A percentile compares a stretch with the other conserved stretches of the same genome.
Evolutionary conservation across 1,139 yeast genomes (phyloP).

Genomic region (Debaryomycetaceae sp.): DNA sequence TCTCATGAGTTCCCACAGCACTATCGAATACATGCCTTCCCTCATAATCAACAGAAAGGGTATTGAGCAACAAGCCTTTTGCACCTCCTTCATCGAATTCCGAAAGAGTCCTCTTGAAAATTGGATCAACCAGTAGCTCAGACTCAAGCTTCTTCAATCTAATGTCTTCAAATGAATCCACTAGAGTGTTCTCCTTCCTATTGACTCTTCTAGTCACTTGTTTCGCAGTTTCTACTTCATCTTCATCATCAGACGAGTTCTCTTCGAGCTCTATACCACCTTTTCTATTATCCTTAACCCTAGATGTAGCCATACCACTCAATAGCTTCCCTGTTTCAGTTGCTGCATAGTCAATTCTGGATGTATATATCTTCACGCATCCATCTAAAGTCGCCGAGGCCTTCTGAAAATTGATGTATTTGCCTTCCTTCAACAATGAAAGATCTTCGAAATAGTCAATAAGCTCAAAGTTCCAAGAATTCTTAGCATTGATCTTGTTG

Average conservation of each 20-base stretch:
- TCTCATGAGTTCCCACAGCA: constrained; percentile 19
- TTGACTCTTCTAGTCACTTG: constrained; percentile 36
- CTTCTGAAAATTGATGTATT: constrained; percentile 40
- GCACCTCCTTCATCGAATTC: constrained; percentile 98
- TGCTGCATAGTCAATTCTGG: constrained; percentile 86
- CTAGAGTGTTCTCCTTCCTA: constrained; percentile 43
- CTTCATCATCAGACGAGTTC: constrained; percentile 12
- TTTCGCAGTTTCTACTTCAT: constrained; percentile 14
- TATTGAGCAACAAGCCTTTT: constrained; percentile 72
- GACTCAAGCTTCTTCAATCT: constrained; percentile 69
- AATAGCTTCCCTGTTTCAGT: constrained; percentile 84
- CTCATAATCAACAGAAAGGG: constrained; percentile 53
- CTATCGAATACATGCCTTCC: constrained; percentile 67
- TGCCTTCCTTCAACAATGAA: constrained; percentile 45
- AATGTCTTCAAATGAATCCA: constrained; percentile 53
- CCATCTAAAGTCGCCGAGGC: constrained; percentile 40
- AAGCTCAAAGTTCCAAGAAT: constrained; percentile 73
- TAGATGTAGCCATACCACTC: constrained; percentile 55
- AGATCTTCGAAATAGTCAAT: constrained; percentile 73
- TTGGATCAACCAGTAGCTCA: constrained; percentile 79
- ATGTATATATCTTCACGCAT: constrained; percentile 39
- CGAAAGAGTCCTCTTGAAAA: constrained; percentile 82
- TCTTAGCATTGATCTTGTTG: constrained; percentile 66
- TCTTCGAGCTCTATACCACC: constrained; percentile 17
- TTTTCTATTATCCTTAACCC: constrained; percentile 18